phyloP scores from a whole-genome alignment of 495 filamentous ascomycete genomes.

The Diplogelasinospora grovesii region DNA sequence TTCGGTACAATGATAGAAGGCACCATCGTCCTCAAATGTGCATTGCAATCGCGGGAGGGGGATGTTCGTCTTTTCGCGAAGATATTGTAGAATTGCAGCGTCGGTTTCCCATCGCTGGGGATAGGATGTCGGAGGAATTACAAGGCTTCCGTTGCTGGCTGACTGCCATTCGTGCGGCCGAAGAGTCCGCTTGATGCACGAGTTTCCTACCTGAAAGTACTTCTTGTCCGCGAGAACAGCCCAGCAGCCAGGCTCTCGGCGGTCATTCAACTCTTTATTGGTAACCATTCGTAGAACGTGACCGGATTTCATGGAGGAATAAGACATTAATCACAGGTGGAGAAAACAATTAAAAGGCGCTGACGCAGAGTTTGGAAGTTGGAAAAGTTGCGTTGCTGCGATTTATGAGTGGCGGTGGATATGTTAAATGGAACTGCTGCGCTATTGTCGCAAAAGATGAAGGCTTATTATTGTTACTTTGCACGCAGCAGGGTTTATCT shows the following conservation, averaged over 20 bases:
- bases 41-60: neutral
- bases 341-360: too few species aligned
- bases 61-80: neutral
- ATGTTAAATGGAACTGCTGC: too few species aligned
- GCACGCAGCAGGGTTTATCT: too few species aligned
- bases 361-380: too few species aligned
- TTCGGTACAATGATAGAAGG: constrained; percentile 1
- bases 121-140: neutral
- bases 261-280: constrained; percentile 3
- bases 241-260: constrained; percentile 1
- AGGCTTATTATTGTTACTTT: too few species aligned
- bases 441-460: too few species aligned
- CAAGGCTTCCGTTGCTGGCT: neutral
- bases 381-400: too few species aligned
- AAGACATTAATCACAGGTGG: too few species aligned
- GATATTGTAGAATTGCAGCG: neutral
- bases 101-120: neutral
- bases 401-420: too few species aligned
- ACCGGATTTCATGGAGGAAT: too few species aligned
- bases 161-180: constrained; percentile 1
- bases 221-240: neutral
- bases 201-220: constrained; percentile 1
- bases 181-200: constrained; percentile 4
- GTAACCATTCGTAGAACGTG: constrained; percentile 1
- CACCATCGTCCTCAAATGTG: constrained; percentile 3